Conservation (phyloP, 176 grass and related monocot genomes). For the Bothriochloa decipiens region DNA sequence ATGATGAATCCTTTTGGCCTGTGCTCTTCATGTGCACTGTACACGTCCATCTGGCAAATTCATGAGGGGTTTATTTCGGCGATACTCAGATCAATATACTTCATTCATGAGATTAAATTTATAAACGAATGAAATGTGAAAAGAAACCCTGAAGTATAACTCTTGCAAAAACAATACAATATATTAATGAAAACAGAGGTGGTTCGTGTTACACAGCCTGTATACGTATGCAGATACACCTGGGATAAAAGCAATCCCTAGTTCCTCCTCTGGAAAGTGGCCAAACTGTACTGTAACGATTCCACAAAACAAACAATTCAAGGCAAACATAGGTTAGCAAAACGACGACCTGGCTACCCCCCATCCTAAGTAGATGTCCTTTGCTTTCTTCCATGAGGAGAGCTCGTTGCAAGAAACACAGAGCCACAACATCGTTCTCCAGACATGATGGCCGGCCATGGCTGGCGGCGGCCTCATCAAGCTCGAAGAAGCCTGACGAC, state of each 20-base stretch:
- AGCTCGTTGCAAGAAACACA: too few relatives aligned
- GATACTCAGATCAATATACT: not conserved
- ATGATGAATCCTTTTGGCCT: not conserved
- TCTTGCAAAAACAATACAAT: not conserved
- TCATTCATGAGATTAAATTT: not conserved
- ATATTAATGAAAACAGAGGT: not conserved
- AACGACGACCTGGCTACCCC: not conserved
- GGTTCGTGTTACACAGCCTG: constrained; percentile 17
- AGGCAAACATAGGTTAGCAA: constrained; percentile 21
- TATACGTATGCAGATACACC: not conserved
- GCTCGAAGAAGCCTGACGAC: not conserved
- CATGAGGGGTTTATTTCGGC: not conserved
- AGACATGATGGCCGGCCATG: not conserved
- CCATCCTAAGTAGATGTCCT: constrained; percentile 7
- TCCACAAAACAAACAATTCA: not conserved
- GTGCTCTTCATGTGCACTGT: not conserved
- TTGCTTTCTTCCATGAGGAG: not conserved
- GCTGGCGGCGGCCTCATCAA: not conserved
- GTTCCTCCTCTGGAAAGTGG: not conserved
- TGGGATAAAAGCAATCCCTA: not conserved
- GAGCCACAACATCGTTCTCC: too few relatives aligned
- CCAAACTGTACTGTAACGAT: not conserved
- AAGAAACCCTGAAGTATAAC: not conserved
- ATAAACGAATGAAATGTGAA: constrained; percentile 9
- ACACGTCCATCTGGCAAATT: not conserved